Percentiles rank a stretch among this genome's conserved stretches.
phyloP scores from a whole-genome alignment of 2,329 filamentous ascomycete species.

The Stylonectria norvegica region DNA sequence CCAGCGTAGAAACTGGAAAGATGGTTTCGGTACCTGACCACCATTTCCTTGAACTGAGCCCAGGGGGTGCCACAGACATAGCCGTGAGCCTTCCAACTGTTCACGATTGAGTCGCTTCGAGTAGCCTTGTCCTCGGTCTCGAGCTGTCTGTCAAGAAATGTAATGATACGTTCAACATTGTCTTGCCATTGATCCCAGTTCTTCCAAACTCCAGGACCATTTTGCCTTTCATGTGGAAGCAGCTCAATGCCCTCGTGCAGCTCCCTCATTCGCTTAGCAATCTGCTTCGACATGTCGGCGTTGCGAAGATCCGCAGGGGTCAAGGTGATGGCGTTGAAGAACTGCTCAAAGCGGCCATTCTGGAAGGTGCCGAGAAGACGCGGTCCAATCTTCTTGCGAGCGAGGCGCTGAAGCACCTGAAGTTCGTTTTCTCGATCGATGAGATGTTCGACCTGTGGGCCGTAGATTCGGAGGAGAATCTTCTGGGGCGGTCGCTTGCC shows the following conservation, averaged over 20 bases:
- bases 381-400: slow-evolving; percentile 89
- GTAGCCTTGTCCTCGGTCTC: slow-evolving; percentile 33
- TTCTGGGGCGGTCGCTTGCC: slow-evolving; percentile 56
- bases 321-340: slow-evolving; percentile 78
- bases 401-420: slow-evolving; percentile 78
- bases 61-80: slow-evolving; percentile 83
- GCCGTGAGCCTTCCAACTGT: slow-evolving; percentile 65
- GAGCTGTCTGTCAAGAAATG: slow-evolving; percentile 58
- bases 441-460: slow-evolving; percentile 89
- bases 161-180: slow-evolving; percentile 58
- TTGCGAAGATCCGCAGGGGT: slow-evolving; percentile 73
- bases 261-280: slow-evolving; percentile 96
- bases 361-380: slow-evolving; percentile 85
- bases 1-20: slow-evolving; percentile 71
- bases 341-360: slow-evolving; percentile 96
- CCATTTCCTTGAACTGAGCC: slow-evolving; percentile 68
- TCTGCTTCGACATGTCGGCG: slow-evolving; percentile 81
- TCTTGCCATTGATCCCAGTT: slow-evolving; percentile 94
- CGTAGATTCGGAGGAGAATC: slow-evolving; percentile 86
- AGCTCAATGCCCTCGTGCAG: slow-evolving; percentile 91
- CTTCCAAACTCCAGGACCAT: slow-evolving; percentile 78
- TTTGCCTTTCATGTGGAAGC: slow-evolving; percentile 70
- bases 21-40: slow-evolving; percentile 74
- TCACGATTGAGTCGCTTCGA: slow-evolving; percentile 28
- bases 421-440: slow-evolving; percentile 93